Conservation (phyloP, 2,329 filamentous ascomycete species). For the Colletotrichum sp. region DNA sequence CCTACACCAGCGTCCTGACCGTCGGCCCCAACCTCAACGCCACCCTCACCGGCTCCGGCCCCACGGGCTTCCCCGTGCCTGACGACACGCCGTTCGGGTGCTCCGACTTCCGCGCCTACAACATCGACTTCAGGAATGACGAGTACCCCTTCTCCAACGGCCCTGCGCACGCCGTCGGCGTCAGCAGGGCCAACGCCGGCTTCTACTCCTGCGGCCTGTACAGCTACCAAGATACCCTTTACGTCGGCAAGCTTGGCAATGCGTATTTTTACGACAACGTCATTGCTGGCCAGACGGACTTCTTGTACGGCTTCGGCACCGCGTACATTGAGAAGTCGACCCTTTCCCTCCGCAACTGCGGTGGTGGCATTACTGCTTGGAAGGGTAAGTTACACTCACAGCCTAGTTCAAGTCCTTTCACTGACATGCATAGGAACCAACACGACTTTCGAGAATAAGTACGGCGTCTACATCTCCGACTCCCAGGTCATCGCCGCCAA, state of each 20-base stretch:
- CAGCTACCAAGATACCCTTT: slow-evolving; percentile 70
- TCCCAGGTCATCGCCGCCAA: slow-evolving; percentile 62
- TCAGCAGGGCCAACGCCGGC: slow-evolving; percentile 68
- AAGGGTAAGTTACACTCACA: slow-evolving; percentile 48
- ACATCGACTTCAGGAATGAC: slow-evolving; percentile 69
- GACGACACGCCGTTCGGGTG: slow-evolving; percentile 67
- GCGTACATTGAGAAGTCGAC: slow-evolving; percentile 62
- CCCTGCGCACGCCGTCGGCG: slow-evolving; percentile 63
- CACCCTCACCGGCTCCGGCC: slow-evolving; percentile 64
- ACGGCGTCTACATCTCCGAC: slow-evolving; percentile 68
- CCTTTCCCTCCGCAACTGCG: slow-evolving; percentile 63
- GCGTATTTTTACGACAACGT: slow-evolving; percentile 66
- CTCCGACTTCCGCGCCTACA: slow-evolving; percentile 68
- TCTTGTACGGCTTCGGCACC: slow-evolving; percentile 72
- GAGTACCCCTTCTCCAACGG: slow-evolving; percentile 56
- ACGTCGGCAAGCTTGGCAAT: slow-evolving; percentile 47
- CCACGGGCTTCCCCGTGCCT: slow-evolving; percentile 66
- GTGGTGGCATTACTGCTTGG: slow-evolving; percentile 73
- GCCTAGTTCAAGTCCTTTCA: neutral
- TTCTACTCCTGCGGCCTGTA: slow-evolving; percentile 73
- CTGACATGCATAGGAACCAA: slow-evolving; percentile 46
- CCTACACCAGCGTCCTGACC: slow-evolving; percentile 65
- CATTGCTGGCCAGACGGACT: slow-evolving; percentile 71
- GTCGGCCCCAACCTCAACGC: slow-evolving; percentile 69
- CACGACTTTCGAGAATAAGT: slow-evolving; percentile 70